phyloP scores from a whole-genome alignment of 2,329 filamentous ascomycete species.

The Botrytis paeoniae region DNA sequence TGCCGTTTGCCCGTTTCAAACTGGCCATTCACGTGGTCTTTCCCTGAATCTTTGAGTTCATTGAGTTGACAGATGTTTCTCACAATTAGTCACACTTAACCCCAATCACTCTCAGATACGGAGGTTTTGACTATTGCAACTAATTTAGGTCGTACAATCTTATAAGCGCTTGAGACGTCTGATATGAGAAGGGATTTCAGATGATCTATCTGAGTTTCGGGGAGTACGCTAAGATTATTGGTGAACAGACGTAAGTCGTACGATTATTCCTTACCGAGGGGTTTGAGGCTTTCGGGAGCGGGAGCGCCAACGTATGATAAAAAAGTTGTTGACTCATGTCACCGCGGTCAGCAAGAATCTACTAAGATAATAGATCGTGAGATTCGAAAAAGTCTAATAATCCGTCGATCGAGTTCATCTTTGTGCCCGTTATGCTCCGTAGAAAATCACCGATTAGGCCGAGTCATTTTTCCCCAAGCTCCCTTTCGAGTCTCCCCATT shows the following conservation, averaged over 20 bases:
- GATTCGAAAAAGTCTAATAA: slow-evolving; percentile 2
- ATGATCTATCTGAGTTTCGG: slow-evolving; percentile 12
- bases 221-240: slow-evolving; percentile 7
- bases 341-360: slow-evolving; percentile 9
- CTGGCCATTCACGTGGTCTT: neutral
- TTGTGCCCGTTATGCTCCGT: neutral
- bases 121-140: too few species aligned
- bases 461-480: neutral
- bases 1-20: slow-evolving; percentile 1
- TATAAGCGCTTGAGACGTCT: neutral
- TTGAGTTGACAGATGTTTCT: neutral
- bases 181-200: neutral
- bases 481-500: neutral
- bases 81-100: neutral
- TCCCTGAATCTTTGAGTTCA: neutral
- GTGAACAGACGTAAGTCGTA: slow-evolving; percentile 15
- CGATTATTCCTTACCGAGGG: slow-evolving; percentile 11
- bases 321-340: neutral
- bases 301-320: slow-evolving; percentile 12
- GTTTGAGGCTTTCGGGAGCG: slow-evolving; percentile 13
- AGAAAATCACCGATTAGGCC: slow-evolving; percentile 5
- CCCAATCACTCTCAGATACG: neutral
- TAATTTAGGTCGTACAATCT: neutral
- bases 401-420: neutral
- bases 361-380: slow-evolving; percentile 13